phyloP scores from a whole-genome alignment of 2,329 filamentous ascomycete species.

The Ceratocystis albifundus region DNA sequence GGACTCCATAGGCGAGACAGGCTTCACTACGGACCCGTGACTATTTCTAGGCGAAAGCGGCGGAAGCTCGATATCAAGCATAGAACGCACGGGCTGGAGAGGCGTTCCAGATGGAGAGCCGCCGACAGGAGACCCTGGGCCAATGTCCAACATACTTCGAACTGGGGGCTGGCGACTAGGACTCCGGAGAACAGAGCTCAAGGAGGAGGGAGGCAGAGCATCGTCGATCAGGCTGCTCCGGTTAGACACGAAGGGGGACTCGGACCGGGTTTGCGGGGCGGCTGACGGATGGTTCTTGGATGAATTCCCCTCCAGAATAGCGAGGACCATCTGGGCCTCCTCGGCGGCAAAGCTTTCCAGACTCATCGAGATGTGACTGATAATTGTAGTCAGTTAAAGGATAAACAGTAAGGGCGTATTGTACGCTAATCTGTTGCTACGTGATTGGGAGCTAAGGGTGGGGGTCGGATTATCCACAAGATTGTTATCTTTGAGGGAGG shows the following conservation, averaged over 20 bases:
- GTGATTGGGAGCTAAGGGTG: too few relatives aligned
- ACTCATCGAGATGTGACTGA: constrained; percentile 47
- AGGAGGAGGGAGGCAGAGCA: constrained; percentile 21
- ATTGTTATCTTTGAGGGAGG: too few relatives aligned
- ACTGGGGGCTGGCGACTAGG: constrained; percentile 39
- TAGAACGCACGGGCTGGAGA: constrained; percentile 39
- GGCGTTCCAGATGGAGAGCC: constrained; percentile 34
- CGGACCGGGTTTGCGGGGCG: constrained; percentile 30
- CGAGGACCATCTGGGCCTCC: constrained; percentile 62
- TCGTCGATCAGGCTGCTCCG: constrained; percentile 49
- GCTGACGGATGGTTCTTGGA: constrained; percentile 31
- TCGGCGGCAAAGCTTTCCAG: constrained; percentile 67
- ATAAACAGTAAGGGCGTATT: neutral
- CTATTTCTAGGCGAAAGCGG: constrained; percentile 20
- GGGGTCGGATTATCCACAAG: too few relatives aligned
- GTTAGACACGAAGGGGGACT: constrained; percentile 58
- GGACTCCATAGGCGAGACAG: constrained; percentile 16
- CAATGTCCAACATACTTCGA: constrained; percentile 55
- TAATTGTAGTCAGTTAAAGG: neutral
- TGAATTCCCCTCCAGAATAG: constrained; percentile 43
- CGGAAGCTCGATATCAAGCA: constrained; percentile 38
- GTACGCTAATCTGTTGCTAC: too few relatives aligned
- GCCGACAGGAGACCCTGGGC: constrained; percentile 32
- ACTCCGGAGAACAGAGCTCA: constrained; percentile 20
- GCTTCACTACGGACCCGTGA: constrained; percentile 17